These are phyloP conservation scores for Xylariaceae sp. DNA, from an alignment of 2,329 filamentous ascomycete genomes.

Conservation along the genomic window DNA sequence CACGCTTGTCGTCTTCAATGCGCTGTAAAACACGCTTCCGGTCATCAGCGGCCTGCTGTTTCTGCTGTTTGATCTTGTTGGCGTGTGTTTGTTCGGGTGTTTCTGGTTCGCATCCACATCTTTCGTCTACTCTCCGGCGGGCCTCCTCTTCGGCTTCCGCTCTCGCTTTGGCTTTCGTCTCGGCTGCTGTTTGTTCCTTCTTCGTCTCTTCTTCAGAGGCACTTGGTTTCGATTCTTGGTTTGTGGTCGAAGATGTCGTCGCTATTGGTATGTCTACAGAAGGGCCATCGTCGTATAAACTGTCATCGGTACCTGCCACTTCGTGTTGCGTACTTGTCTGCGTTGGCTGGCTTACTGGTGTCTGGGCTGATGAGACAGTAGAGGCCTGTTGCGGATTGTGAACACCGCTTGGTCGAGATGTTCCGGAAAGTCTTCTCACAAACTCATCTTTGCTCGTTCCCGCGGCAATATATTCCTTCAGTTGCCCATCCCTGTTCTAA, in stretches of 20 bases:
- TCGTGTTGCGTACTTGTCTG: constrained; percentile 9
- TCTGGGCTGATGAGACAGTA: constrained; percentile 4
- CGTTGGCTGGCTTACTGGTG: constrained; percentile 4
- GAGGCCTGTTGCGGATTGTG: constrained; percentile 13
- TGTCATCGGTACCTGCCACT: constrained; percentile 10
- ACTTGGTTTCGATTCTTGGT: constrained; percentile 31
- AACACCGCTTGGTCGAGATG: constrained; percentile 30
- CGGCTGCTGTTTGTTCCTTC: constrained; percentile 37
- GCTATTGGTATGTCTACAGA: constrained; percentile 5
- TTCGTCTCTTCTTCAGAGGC: constrained; percentile 52
- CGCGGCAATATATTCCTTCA: constrained; percentile 71
- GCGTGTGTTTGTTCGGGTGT: constrained; percentile 24
- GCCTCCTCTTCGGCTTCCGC: constrained; percentile 46
- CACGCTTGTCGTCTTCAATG: constrained; percentile 73
- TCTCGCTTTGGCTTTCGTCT: constrained; percentile 46
- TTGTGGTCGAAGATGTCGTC: constrained; percentile 5
- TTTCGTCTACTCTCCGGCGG: constrained; percentile 37
- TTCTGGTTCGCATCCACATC: constrained; percentile 22
- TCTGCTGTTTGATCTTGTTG: constrained; percentile 53
- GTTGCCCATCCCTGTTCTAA: constrained; percentile 60
- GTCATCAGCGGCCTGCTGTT: constrained; percentile 64
- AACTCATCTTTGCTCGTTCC: constrained; percentile 66
- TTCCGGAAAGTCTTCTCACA: constrained; percentile 47
- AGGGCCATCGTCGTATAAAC: constrained; percentile 18
- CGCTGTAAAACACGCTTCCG: constrained; percentile 66